phyloP scores from a whole-genome alignment of 164 flowering plant genomes.

The Pachysandra terminalis region DNA sequence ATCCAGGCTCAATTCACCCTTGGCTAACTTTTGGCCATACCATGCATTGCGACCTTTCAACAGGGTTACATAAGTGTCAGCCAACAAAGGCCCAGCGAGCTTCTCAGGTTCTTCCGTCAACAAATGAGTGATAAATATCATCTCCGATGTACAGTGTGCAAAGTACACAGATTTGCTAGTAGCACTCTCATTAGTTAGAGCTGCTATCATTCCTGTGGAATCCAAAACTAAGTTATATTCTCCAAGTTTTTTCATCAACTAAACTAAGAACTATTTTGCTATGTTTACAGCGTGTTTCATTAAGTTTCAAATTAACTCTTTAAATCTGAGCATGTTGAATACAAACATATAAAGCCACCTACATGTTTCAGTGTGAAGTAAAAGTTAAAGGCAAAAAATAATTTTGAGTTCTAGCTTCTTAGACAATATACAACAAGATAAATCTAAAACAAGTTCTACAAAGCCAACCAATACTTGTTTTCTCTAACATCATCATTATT shows the following conservation, averaged over 20 bases:
- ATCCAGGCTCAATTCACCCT: slow-evolving; percentile 64
- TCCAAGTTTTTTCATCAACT: background rate
- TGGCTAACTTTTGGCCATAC: slow-evolving; percentile 84
- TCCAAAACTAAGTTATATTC: background rate
- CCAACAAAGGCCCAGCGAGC: slow-evolving; percentile 80
- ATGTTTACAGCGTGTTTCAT: no score
- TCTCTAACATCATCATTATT: no score
- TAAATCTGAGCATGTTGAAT: no score
- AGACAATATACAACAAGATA: no score
- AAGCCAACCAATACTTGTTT: no score
- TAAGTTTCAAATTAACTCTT: no score
- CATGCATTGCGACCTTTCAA: slow-evolving; percentile 89
- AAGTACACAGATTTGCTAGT: slow-evolving; percentile 96
- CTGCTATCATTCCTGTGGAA: slow-evolving; percentile 82
- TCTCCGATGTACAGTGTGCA: slow-evolving; percentile 96
- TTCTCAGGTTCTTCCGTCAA: slow-evolving; percentile 83
- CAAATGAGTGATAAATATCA: slow-evolving; percentile 83
- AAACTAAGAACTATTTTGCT: no score
- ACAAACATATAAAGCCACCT: no score
- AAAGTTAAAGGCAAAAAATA: no score
- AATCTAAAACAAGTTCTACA: no score
- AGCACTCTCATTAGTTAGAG: slow-evolving; percentile 94
- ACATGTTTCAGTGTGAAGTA: no score
- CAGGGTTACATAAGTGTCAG: slow-evolving; percentile 81
- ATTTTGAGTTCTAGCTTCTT: no score